Conservation (phyloP, 345 rosid genomes). For the Lepidium didymum region DNA sequence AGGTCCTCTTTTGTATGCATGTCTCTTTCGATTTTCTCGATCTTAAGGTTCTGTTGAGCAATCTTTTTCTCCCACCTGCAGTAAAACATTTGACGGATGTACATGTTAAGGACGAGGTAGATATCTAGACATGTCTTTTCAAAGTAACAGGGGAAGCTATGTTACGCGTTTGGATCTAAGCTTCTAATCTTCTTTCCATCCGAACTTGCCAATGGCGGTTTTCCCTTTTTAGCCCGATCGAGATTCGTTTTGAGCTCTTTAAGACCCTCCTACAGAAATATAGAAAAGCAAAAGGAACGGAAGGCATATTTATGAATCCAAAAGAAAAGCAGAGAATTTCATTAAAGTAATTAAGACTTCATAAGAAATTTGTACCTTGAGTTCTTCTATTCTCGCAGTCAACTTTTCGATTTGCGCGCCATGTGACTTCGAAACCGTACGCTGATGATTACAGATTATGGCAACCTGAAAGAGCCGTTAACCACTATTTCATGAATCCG, state of each 20-base stretch:
- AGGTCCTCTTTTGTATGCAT: conserved; percentile 79
- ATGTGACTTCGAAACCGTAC: conserved; percentile 80
- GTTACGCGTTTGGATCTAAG: conserved; percentile 77
- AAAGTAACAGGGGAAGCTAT: conserved; percentile 12
- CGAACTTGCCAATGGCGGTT: conserved; percentile 73
- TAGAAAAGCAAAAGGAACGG: background rate
- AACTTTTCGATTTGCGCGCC: conserved; percentile 69
- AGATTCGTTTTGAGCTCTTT: conserved; percentile 66
- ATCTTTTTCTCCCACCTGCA: conserved; percentile 78
- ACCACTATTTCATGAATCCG: conserved; percentile 8
- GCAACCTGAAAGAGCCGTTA: conserved; percentile 62
- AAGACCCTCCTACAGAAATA: conserved; percentile 41
- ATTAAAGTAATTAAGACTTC: background rate
- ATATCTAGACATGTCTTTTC: background rate
- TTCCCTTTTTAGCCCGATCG: conserved; percentile 80
- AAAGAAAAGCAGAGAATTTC: background rate
- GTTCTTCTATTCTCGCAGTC: conserved; percentile 68
- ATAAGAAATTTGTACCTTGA: conserved; percentile 41
- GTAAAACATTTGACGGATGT: background rate
- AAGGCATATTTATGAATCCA: background rate
- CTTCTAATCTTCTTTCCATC: conserved; percentile 84
- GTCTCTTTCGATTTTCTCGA: conserved; percentile 69
- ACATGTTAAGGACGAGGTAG: background rate
- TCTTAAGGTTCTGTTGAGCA: conserved; percentile 48
- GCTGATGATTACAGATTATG: conserved; percentile 97